Evolutionary conservation across 805 yeast species (phyloP).

Genomic region (Jamesozyma piceae): DNA sequence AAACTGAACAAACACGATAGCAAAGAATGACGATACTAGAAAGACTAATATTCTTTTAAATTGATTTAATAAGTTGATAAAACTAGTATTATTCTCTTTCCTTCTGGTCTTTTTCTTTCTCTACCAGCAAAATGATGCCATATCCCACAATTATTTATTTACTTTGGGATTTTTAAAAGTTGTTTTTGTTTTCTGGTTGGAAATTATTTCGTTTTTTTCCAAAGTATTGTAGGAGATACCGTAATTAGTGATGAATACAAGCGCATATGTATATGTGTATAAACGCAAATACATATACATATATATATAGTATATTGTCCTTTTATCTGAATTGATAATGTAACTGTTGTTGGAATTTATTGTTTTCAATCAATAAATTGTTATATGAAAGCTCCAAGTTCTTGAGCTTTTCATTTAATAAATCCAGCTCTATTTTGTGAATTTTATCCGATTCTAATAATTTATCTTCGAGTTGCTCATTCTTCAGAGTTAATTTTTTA

Average conservation of each 20-base stretch:
- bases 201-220: too few relatives aligned
- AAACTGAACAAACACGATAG: too few relatives aligned
- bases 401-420: constrained; percentile 5
- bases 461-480: neutral
- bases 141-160: too few relatives aligned
- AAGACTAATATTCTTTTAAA: too few relatives aligned
- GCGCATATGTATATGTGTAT: neutral
- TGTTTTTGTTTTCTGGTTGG: too few relatives aligned
- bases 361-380: constrained; percentile 1
- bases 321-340: neutral
- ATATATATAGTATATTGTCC: neutral
- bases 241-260: neutral
- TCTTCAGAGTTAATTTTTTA: constrained; percentile 4
- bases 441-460: neutral
- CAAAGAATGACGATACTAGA: too few relatives aligned
- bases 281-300: neutral
- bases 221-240: too few relatives aligned
- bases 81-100: too few relatives aligned
- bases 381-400: neutral
- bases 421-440: constrained; percentile 4
- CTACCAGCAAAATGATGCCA: too few relatives aligned
- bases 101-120: too few relatives aligned
- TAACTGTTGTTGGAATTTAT: neutral
- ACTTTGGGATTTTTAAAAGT: too few relatives aligned
- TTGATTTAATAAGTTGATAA: too few relatives aligned